phyloP scores from a whole-genome alignment of 306 rosid species.

The Trifolium repens region DNA sequence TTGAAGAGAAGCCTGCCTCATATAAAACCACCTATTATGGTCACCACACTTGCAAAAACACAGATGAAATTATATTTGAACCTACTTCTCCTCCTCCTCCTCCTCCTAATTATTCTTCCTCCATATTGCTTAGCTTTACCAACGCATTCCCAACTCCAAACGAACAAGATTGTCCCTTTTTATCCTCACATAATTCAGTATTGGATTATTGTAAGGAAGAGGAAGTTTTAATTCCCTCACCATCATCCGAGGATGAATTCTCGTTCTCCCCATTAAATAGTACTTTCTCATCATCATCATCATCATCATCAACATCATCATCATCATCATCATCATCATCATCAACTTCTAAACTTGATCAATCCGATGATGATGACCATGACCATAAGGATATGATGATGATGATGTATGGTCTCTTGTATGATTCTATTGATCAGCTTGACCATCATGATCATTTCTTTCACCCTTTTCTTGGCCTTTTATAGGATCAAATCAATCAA shows the following conservation, averaged over 20 bases:
- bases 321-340: not conserved
- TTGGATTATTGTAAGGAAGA: not conserved
- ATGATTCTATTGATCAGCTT: slow-evolving; percentile 8
- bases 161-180: slow-evolving; percentile 32
- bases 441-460: not conserved
- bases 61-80: slow-evolving; percentile 47
- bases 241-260: too few relatives aligned
- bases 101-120: slow-evolving; percentile 33
- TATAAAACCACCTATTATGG: slow-evolving; percentile 57
- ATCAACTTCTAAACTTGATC: not conserved
- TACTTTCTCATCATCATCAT: not conserved
- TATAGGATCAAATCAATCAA: not conserved
- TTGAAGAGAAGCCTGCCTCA: slow-evolving; percentile 56
- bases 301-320: not conserved
- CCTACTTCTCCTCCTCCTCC: not conserved
- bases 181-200: slow-evolving; percentile 21
- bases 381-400: not conserved
- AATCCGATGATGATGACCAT: not conserved
- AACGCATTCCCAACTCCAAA: slow-evolving; percentile 36
- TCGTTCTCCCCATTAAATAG: too few relatives aligned
- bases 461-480: not conserved
- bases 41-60: slow-evolving; percentile 59
- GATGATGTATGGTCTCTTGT: slow-evolving; percentile 19
- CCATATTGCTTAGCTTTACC: slow-evolving; percentile 52
- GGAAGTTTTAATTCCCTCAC: not conserved